phyloP scores from a whole-genome alignment of 352 stramenopile genomes.

The Chrysophaeum taylorii region DNA sequence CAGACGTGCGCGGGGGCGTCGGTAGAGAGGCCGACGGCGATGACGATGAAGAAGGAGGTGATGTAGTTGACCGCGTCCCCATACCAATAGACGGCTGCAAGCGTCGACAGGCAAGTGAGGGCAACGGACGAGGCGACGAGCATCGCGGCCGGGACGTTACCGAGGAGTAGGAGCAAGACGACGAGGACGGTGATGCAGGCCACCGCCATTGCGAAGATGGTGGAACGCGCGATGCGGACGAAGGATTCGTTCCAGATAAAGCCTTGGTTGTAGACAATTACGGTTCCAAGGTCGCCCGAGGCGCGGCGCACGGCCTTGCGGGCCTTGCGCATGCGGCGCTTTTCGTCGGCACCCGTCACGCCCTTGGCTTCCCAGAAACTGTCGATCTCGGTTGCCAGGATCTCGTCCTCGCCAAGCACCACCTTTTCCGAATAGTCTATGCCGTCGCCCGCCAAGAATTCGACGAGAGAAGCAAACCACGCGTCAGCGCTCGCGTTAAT shows the following conservation, averaged over 20 bases:
- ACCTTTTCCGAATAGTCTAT: no score
- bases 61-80: neutral
- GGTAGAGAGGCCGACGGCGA: slow-evolving; percentile 1
- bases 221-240: neutral
- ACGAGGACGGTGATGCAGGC: neutral
- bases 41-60: neutral
- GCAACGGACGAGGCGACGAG: neutral
- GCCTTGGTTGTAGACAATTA: neutral
- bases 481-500: no score
- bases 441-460: no score
- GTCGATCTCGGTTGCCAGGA: neutral
- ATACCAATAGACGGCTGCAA: neutral
- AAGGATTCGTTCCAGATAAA: neutral
- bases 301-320: neutral
- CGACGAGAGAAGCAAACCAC: no score
- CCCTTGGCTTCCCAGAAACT: neutral
- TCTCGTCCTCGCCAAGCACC: no score
- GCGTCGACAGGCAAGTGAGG: neutral
- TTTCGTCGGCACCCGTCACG: neutral
- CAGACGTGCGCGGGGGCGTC: neutral
- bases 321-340: neutral
- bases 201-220: neutral
- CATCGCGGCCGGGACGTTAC: neutral
- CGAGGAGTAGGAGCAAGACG: neutral
- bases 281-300: no score